Conservation (phyloP, 352 stramenopile species). For the Hyaloperonospora arabidopsidis region DNA sequence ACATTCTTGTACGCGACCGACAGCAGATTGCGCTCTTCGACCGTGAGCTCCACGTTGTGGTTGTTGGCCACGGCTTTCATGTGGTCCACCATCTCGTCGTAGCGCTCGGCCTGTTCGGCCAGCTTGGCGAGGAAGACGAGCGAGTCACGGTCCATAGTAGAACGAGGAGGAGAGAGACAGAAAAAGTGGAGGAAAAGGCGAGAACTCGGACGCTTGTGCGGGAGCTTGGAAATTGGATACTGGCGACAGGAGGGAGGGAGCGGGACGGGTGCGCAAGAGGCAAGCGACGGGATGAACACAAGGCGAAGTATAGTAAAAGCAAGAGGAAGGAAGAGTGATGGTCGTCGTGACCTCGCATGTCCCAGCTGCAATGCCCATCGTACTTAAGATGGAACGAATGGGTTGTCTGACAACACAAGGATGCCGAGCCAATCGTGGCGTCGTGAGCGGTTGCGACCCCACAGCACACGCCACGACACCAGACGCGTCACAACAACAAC, state of each 20-base stretch:
- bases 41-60: conserved; percentile 92
- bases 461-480: conserved; percentile 16
- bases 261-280: background rate
- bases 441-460: conserved; percentile 7
- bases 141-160: conserved; percentile 65
- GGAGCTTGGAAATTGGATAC: conserved; percentile 56
- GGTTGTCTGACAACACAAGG: conserved; percentile 16
- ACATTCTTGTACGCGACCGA: conserved; percentile 96
- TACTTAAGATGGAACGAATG: conserved; percentile 7
- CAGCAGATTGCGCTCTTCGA: conserved; percentile 98
- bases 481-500: background rate
- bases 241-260: conserved; percentile 34
- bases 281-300: conserved; percentile 15
- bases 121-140: conserved; percentile 81
- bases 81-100: conserved; percentile 92
- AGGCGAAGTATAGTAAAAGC: background rate
- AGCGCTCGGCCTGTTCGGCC: conserved; percentile 76
- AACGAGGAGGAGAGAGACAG: conserved; percentile 1
- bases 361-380: conserved; percentile 24
- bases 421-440: conserved; percentile 2
- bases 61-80: conserved; percentile 98
- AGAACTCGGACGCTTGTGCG: conserved; percentile 17
- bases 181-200: conserved; percentile 7
- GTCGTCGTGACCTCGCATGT: conserved; percentile 11
- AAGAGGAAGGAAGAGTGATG: conserved; percentile 11